Base-by-base conservation (phyloP, 805 yeast species). In the Kodamaea kaohsiungensis region DNA sequence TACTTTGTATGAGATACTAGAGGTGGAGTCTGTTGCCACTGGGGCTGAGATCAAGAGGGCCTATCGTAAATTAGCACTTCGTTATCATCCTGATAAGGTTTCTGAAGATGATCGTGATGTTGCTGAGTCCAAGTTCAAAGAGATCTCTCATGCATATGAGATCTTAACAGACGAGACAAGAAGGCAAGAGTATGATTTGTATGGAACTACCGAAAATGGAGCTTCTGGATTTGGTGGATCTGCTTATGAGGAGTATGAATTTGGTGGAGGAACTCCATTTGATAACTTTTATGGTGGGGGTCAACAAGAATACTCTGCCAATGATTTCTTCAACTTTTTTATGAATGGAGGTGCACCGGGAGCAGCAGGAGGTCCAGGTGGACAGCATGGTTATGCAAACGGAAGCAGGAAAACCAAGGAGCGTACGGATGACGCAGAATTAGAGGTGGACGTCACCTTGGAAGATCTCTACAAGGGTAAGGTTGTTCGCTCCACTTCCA, bases 21-120 rank as follows among this genome's bases (percentile, higher is more conserved):
- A 90, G 39, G 83, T 91, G 3, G 82, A 81, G 6, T 66, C 77
- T 2, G 76, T 81, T 16, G 96, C 97, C 0, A 71, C 90, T 1
- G 70, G 82, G 33, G 72, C 71, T 1, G 97, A 92, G 58, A 89
- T 93, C 66, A 87, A 87, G 62, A 85, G 82, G 68, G 96, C 97
- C 0, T 93, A 90, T 70, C 80, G 96, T 59, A 88, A 85, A 61
- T 78, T 91, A 48, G 98, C 98, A 9, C 77, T 93, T 40, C 75
- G 77, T 56, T 83, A 86, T 62, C 98, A 93, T 70, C 98, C 98
- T 0, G 98, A 93, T 69, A 93, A 95, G 66, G 91, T 84, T 1
- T 67, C 83, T 0, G 89, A 84, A 59, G 84, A 83, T 18, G 69
- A 72, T 48, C 76, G 95, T 55, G 86, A 78, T 13, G 82, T 75